These are phyloP conservation scores for Aureoboletus auriporus DNA, from an alignment of 768 basidiomycete species.

Conservation along the genomic window DNA sequence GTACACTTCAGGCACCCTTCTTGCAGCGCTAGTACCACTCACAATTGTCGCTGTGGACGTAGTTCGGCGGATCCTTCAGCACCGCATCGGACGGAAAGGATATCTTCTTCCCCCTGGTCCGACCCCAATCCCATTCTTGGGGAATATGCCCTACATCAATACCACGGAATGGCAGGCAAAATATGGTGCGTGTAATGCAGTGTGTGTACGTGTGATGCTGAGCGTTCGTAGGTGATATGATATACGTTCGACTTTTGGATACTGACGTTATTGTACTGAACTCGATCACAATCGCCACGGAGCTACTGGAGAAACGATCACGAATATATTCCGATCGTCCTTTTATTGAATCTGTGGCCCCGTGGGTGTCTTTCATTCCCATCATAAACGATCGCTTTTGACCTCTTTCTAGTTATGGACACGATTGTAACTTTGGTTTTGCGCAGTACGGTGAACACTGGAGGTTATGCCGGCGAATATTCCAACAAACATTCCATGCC, in stretches of 20 bases:
- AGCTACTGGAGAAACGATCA: constrained; percentile 44
- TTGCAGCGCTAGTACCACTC: background rate
- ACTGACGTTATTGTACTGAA: constrained; percentile 42
- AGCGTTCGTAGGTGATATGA: constrained; percentile 33
- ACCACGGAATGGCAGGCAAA: constrained; percentile 1
- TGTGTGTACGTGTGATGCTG: background rate
- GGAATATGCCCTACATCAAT: constrained; percentile 2
- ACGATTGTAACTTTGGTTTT: constrained; percentile 2
- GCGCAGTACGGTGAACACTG: background rate
- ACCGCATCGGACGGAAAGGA: constrained; percentile 1
- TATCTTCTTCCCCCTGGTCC: constrained; percentile 12
- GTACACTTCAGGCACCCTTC: background rate
- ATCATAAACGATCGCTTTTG: background rate
- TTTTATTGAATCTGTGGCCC: constrained; percentile 6
- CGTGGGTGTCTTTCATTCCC: background rate
- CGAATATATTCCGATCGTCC: constrained; percentile 49
- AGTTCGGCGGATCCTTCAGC: background rate
- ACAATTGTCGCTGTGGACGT: background rate
- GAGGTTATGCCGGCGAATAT: constrained; percentile 1
- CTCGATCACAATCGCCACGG: constrained; percentile 35
- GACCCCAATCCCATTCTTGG: constrained; percentile 2
- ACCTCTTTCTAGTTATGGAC: constrained; percentile 3
- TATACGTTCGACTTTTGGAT: constrained; percentile 45
- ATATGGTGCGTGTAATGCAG: constrained; percentile 2
- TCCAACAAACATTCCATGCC: constrained; percentile 3